Percentiles rank a stretch among this genome's conserved stretches.
phyloP scores from a whole-genome alignment of 495 filamentous ascomycete species.

The Xylaria cubensis region DNA sequence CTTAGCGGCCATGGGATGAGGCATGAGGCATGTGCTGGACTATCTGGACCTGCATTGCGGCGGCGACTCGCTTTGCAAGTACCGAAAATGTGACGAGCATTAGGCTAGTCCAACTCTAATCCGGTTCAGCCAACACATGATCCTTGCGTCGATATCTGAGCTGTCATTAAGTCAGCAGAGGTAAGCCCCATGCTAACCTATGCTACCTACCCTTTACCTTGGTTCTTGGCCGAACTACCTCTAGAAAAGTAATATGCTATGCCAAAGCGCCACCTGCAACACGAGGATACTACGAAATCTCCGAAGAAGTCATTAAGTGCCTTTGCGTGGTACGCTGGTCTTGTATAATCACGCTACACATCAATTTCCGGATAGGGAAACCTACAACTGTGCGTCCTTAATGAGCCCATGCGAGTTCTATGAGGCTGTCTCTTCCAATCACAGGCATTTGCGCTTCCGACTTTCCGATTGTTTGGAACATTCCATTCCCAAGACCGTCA shows the following conservation, averaged over 20 bases:
- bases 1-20: neutral
- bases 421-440: neutral
- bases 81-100: conserved; percentile 33
- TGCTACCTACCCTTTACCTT: conserved; percentile 2
- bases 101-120: conserved; percentile 15
- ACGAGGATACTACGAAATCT: conserved; percentile 14
- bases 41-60: conserved; percentile 41
- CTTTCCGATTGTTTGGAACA: conserved; percentile 12
- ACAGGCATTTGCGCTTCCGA: conserved; percentile 2
- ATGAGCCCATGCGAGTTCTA: neutral
- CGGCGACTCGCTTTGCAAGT: conserved; percentile 35
- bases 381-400: neutral
- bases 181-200: neutral
- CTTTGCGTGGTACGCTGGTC: neutral
- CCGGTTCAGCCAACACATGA: conserved; percentile 19
- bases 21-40: conserved; percentile 13
- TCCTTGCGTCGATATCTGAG: conserved; percentile 27
- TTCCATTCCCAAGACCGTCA: conserved; percentile 5
- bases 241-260: neutral
- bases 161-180: conserved; percentile 3
- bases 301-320: neutral
- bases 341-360: neutral
- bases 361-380: conserved; percentile 18
- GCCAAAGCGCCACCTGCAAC: conserved; percentile 10
- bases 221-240: conserved; percentile 5